Conservation (phyloP, 108 stramenopile genomes). For the Cyclotella baltica region DNA sequence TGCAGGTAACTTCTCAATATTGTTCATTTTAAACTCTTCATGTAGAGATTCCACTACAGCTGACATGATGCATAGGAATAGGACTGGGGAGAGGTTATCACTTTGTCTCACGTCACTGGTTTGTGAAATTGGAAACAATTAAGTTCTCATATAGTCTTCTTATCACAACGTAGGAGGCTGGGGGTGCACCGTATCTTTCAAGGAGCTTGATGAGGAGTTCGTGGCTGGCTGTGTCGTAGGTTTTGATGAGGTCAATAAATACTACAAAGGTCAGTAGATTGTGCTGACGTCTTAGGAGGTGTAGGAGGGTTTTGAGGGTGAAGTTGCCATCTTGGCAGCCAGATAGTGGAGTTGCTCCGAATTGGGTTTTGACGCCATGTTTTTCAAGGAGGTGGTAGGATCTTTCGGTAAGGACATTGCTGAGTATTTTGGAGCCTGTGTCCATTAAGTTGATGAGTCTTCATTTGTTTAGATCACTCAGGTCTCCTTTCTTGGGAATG, state of each 20-base stretch:
- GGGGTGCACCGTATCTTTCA: constrained; percentile 21
- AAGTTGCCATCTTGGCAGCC: constrained; percentile 22
- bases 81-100: constrained; percentile 23
- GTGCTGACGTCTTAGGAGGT: constrained; percentile 5
- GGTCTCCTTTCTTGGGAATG: constrained; percentile 4
- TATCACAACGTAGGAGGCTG: not conserved
- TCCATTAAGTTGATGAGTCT: constrained; percentile 24
- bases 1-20: not conserved
- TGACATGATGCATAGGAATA: constrained; percentile 30
- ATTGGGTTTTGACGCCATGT: constrained; percentile 20
- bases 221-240: constrained; percentile 32
- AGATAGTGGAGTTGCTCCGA: constrained; percentile 2
- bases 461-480: constrained; percentile 14
- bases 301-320: constrained; percentile 15
- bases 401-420: not conserved
- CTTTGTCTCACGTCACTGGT: not conserved
- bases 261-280: not conserved
- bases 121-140: not conserved
- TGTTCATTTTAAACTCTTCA: not conserved
- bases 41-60: constrained; percentile 18
- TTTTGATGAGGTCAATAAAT: constrained; percentile 31
- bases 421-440: constrained; percentile 9
- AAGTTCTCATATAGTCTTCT: constrained; percentile 13
- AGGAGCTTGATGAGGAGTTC: constrained; percentile 9
- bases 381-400: not conserved